A percentile compares a stretch with the other conserved stretches of the same genome.
These are phyloP conservation scores for Drechslerella dactyloides DNA, from an alignment of 2,329 filamentous ascomycete genomes.

Conservation along the genomic window DNA sequence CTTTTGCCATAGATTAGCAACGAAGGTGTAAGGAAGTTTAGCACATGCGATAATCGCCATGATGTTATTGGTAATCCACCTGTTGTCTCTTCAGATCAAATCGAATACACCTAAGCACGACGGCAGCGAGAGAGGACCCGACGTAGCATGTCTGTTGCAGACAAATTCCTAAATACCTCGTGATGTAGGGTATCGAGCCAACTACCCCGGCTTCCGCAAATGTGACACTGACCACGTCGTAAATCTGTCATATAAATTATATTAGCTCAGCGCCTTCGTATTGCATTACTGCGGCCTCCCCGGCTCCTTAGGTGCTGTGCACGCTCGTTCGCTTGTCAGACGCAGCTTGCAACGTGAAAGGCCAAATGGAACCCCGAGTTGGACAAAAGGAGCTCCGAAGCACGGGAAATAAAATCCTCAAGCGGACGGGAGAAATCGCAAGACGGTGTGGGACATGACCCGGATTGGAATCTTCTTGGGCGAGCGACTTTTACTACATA, in stretches of 20 bases:
- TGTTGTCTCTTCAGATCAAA: background rate
- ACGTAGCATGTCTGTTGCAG: conserved; percentile 8
- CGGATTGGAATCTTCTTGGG: conserved; percentile 1
- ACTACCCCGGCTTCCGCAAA: background rate
- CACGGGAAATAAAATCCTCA: background rate
- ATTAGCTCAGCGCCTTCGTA: conserved; percentile 5
- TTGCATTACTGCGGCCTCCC: conserved; percentile 24
- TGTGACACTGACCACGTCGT: conserved; percentile 4
- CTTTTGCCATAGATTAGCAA: conserved; percentile 1
- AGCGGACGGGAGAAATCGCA: background rate
- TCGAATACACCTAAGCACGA: background rate
- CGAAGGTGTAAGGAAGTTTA: no score
- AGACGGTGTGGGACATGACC: conserved; percentile 1
- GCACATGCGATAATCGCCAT: background rate
- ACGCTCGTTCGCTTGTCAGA: conserved; percentile 31
- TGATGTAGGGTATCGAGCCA: background rate
- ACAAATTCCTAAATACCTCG: conserved; percentile 4
- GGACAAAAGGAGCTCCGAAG: background rate
- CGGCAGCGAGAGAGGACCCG: background rate
- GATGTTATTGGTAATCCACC: conserved; percentile 1
- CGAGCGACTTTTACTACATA: conserved; percentile 1
- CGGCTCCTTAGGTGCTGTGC: conserved; percentile 28
- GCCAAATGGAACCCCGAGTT: conserved; percentile 3
- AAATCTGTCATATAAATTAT: background rate
- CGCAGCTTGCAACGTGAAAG: conserved; percentile 3